Evolutionary conservation across 106 monocot species (phyloP), one percentile per base, ranked within the genome.

Genomic region (Platanthera guangdongensis): DNA sequence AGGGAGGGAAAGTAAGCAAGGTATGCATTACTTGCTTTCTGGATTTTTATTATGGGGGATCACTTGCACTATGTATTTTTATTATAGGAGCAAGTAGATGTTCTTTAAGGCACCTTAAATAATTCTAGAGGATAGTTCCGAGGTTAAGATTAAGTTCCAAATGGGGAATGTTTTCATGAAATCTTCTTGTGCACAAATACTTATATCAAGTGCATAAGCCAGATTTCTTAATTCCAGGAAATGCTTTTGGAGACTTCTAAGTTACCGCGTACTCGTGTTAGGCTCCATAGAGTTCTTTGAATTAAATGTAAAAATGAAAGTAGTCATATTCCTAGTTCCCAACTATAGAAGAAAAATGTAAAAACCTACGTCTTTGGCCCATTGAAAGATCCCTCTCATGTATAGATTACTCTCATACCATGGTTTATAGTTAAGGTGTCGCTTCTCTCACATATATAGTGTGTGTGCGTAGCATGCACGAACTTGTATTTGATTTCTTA

Each of bases 1-100:
- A 76, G 85, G 71, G 86, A 70, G 97, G 97, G 14, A 99, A 92
- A 83, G 87, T 99, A 80, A 69, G 14, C 79, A 94, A 92, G 94
- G 97, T 92, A 79, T 52, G 70, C 39, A 8, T 48, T 15, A 9
- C 51, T 51, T 14, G 3, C 14, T 8, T 32, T 18, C 5, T 60
- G 59, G 13, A 7, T 30, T 68, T 30, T 74, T 14, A 8, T 65
- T 53, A 12, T 57, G 5, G 8, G 25, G 9, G 4, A n/a, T 15
- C 0, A 6, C 2, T 48, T 77, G 53, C 53, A 53, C 8, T 53
- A 10, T 5, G 12, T 0, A 53, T 14, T 39, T 39, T 39, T 39
- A 39, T 39, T 39, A 39, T 39, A 39, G 59, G 19, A 18, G 3
- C n/a, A 60, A 60, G 21, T 19, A 60, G 59, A 8, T 60, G n/a